Evolutionary conservation across 768 basidiomycete genomes (phyloP).

Genomic region (Amanita phalloides): DNA sequence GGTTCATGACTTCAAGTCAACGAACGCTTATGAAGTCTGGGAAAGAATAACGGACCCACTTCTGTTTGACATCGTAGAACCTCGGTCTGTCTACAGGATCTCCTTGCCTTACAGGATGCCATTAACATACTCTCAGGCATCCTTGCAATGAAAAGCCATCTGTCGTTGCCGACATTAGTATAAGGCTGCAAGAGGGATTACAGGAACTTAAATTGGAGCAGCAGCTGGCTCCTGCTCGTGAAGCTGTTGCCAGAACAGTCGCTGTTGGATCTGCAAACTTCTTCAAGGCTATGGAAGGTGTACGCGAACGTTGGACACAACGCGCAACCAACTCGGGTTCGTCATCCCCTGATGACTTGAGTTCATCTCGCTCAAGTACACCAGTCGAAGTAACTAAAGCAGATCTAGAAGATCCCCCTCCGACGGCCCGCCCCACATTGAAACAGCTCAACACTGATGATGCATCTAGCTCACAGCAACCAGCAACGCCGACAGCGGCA

Average conservation of each 20-base stretch:
- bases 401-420: slow-evolving; percentile 18
- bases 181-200: slow-evolving; percentile 87
- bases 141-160: slow-evolving; percentile 89
- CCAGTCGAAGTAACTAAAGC: slow-evolving; percentile 28
- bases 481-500: slow-evolving; percentile 1
- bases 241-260: slow-evolving; percentile 75
- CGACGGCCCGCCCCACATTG: slow-evolving; percentile 3
- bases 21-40: slow-evolving; percentile 87
- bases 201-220: slow-evolving; percentile 91
- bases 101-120: background rate
- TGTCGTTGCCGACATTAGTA: slow-evolving; percentile 82
- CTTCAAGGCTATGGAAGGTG: slow-evolving; percentile 86
- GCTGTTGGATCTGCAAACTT: slow-evolving; percentile 67
- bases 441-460: background rate
- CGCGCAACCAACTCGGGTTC: slow-evolving; percentile 14
- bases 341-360: slow-evolving; percentile 13
- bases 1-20: slow-evolving; percentile 81
- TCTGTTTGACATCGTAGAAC: slow-evolving; percentile 92
- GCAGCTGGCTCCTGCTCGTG: slow-evolving; percentile 86
- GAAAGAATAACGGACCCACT: slow-evolving; percentile 83
- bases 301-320: slow-evolving; percentile 59
- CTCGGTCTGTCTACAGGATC: slow-evolving; percentile 41
- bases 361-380: slow-evolving; percentile 23
- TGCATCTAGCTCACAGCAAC: slow-evolving; percentile 3
- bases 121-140: slow-evolving; percentile 40